Evolutionary conservation across 345 rosid genomes (phyloP).

Genomic region (Populus simonii): DNA sequence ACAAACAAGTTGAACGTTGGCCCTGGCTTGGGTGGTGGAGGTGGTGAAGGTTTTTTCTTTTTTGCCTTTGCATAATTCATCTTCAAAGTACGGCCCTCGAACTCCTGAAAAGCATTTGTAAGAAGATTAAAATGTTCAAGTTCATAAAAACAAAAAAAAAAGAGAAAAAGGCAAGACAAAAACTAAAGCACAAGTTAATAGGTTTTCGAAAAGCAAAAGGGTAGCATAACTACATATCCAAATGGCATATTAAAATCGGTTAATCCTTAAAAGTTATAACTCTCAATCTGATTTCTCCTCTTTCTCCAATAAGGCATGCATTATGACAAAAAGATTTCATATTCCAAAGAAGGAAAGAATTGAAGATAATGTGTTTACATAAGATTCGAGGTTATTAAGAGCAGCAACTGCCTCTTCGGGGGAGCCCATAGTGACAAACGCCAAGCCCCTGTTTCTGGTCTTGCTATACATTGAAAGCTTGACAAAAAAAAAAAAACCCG

Average conservation of each 20-base stretch:
- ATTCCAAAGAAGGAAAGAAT: background rate
- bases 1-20: conserved; percentile 65
- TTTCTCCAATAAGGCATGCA: background rate
- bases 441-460: conserved; percentile 70
- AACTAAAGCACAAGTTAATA: background rate
- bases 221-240: background rate
- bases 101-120: conserved; percentile 43
- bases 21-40: conserved; percentile 32
- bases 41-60: conserved; percentile 47
- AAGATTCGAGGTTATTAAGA: conserved; percentile 19
- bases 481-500: conserved; percentile 14
- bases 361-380: conserved; percentile 31
- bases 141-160: background rate
- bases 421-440: conserved; percentile 72
- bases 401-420: conserved; percentile 70
- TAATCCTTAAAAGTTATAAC: background rate
- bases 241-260: background rate
- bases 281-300: background rate
- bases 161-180: background rate
- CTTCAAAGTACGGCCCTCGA: conserved; percentile 61
- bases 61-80: conserved; percentile 57
- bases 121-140: background rate
- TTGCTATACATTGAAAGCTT: conserved; percentile 80
- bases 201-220: background rate
- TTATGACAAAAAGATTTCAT: background rate